Conservation (phyloP, 768 basidiomycete species). For the Xerocomus potaroensis region DNA sequence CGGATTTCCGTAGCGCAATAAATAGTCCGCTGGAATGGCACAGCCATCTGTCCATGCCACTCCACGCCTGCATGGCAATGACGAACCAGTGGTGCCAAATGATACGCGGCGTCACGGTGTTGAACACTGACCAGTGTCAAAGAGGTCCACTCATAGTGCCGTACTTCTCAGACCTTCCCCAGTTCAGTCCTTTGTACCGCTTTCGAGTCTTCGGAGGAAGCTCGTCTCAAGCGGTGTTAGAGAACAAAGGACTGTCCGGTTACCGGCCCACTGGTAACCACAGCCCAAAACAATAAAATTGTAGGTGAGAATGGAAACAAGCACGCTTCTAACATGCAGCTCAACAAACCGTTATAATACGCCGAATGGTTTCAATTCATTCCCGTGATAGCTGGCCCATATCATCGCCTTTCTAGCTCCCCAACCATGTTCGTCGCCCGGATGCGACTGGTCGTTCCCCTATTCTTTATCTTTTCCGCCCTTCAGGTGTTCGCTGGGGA, state of each 20-base stretch:
- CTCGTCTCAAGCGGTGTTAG: neutral
- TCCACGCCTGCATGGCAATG: too few relatives aligned
- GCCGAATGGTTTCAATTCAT: conserved; percentile 7
- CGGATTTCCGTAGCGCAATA: too few relatives aligned
- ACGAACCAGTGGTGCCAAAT: too few relatives aligned
- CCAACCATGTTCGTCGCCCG: conserved; percentile 65
- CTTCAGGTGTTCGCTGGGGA: conserved; percentile 45
- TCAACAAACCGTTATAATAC: conserved; percentile 25
- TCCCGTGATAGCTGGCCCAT: conserved; percentile 28
- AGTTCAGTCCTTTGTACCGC: too few relatives aligned
- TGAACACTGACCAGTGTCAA: too few relatives aligned
- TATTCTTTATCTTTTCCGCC: conserved; percentile 38
- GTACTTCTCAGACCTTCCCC: too few relatives aligned
- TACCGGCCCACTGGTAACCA: too few relatives aligned
- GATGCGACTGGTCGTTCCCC: conserved; percentile 55
- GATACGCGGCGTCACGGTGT: too few relatives aligned
- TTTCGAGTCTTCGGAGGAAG: too few relatives aligned
- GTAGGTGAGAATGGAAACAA: conserved; percentile 33
- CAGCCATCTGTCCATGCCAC: too few relatives aligned
- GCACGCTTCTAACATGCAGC: conserved; percentile 27
- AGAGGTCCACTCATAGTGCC: too few relatives aligned
- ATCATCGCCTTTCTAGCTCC: conserved; percentile 12
- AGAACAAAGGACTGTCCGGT: conserved; percentile 19
- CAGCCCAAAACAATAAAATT: conserved; percentile 29
- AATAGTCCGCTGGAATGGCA: too few relatives aligned